Evolutionary conservation across 495 filamentous ascomycete species (phyloP).

Genomic region (Trichoderma gamsii): DNA sequence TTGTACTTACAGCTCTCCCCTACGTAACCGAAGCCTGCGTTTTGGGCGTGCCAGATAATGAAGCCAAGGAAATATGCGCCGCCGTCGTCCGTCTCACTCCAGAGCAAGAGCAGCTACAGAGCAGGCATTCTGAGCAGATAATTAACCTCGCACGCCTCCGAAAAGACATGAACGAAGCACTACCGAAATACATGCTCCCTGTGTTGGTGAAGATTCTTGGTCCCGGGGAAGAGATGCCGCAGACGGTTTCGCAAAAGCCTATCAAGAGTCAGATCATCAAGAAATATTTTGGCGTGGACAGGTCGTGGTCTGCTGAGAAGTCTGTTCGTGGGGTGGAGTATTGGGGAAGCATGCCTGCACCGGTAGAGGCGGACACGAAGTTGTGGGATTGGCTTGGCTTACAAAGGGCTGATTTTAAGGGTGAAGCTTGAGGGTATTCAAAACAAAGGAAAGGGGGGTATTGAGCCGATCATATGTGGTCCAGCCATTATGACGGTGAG

Average conservation of each 20-base stretch:
- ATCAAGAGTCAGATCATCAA: constrained; percentile 2
- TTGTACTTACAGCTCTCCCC: constrained; percentile 3
- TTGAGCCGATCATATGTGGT: not conserved
- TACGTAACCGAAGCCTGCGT: constrained; percentile 8
- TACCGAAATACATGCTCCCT: constrained; percentile 1
- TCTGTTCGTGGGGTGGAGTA: not conserved
- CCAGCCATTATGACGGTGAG: not conserved
- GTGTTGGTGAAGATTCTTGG: not conserved
- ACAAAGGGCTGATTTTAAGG: constrained; percentile 1
- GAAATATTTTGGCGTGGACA: not conserved
- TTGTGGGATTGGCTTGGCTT: constrained; percentile 6
- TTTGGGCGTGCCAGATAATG: not conserved
- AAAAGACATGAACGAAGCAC: not conserved
- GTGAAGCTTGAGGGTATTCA: not conserved
- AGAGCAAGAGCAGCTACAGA: not conserved
- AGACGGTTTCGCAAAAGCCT: constrained; percentile 1
- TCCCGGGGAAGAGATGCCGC: constrained; percentile 1
- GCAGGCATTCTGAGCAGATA: not conserved
- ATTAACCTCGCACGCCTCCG: constrained; percentile 3
- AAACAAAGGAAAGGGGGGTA: not conserved
- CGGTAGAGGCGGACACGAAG: constrained; percentile 4
- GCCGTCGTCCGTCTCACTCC: not conserved
- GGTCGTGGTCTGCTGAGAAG: not conserved
- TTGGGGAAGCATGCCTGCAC: constrained; percentile 7
- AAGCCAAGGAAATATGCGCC: constrained; percentile 8